Evolutionary conservation across 768 basidiomycete species (phyloP).

Genomic region (Tricholoma hemisulphureum): DNA sequence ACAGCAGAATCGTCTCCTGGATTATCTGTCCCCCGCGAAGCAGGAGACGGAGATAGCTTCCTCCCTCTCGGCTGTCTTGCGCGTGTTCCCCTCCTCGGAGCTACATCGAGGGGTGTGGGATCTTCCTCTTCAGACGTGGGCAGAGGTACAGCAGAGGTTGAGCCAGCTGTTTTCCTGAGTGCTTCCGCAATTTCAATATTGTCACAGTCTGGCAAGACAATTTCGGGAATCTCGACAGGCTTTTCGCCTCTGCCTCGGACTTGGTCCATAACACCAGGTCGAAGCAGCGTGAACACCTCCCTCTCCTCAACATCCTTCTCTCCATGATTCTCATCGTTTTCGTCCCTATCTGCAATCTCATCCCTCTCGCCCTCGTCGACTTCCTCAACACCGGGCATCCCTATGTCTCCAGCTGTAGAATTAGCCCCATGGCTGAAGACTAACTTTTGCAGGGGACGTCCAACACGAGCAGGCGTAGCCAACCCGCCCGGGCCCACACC

Average conservation of each 20-base stretch:
- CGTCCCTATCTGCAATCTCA: slow-evolving; percentile 1
- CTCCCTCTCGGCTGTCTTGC: slow-evolving; percentile 7
- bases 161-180: background rate
- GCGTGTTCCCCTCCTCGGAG: slow-evolving; percentile 2
- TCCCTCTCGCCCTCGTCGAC: slow-evolving; percentile 17
- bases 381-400: slow-evolving; percentile 20
- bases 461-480: slow-evolving; percentile 3
- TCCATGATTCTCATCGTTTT: background rate
- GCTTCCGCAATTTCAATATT: background rate
- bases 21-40: background rate
- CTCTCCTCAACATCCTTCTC: background rate
- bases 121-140: background rate
- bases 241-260: slow-evolving; percentile 6
- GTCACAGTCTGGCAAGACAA: background rate
- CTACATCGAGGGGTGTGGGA: background rate
- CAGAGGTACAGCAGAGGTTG: background rate
- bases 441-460: background rate
- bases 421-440: background rate
- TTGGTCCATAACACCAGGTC: slow-evolving; percentile 18
- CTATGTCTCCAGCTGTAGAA: background rate
- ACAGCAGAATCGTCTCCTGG: background rate
- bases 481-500: background rate
- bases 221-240: background rate
- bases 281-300: slow-evolving; percentile 20
- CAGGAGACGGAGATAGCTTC: slow-evolving; percentile 1